phyloP scores from a whole-genome alignment of 2,329 filamentous ascomycete species.

The Amylocarpus encephaloides region DNA sequence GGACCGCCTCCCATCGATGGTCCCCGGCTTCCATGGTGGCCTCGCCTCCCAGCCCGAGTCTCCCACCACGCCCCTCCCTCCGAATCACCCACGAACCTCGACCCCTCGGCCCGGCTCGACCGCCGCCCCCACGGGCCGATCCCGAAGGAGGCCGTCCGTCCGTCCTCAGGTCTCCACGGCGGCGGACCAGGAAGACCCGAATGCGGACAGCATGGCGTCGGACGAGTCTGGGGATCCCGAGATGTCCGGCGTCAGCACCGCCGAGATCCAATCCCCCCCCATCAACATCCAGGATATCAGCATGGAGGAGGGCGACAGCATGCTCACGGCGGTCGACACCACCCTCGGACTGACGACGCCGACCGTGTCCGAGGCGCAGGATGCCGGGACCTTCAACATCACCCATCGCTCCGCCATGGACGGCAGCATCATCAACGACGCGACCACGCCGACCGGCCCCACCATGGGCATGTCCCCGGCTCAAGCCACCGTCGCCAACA shows the following conservation, averaged over 20 bases:
- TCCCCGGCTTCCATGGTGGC: slow-evolving; percentile 60
- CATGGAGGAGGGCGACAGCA: slow-evolving; percentile 70
- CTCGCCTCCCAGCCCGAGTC: slow-evolving; percentile 86
- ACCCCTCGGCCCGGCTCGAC: slow-evolving; percentile 48
- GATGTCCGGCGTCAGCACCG: slow-evolving; percentile 65
- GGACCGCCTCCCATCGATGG: slow-evolving; percentile 79
- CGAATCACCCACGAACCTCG: slow-evolving; percentile 54
- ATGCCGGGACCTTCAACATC: slow-evolving; percentile 89
- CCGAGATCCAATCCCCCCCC: slow-evolving; percentile 69
- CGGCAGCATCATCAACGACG: slow-evolving; percentile 72
- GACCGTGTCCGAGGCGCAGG: slow-evolving; percentile 74
- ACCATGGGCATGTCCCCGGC: slow-evolving; percentile 67
- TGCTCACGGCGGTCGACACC: slow-evolving; percentile 64
- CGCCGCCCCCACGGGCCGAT: slow-evolving; percentile 46
- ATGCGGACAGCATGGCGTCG: slow-evolving; percentile 75
- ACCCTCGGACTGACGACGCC: slow-evolving; percentile 70
- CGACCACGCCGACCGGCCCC: slow-evolving; percentile 59
- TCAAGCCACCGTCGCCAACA: slow-evolving; percentile 52
- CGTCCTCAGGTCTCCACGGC: slow-evolving; percentile 81
- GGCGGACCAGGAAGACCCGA: slow-evolving; percentile 81
- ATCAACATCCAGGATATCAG: slow-evolving; percentile 79
- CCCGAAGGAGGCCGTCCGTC: slow-evolving; percentile 73
- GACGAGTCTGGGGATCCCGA: slow-evolving; percentile 71
- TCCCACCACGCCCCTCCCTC: slow-evolving; percentile 74
- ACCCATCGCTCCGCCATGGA: slow-evolving; percentile 79